Conservation (phyloP, 1,284 basidiomycete species). For the Moesziomyces globuligerus region DNA sequence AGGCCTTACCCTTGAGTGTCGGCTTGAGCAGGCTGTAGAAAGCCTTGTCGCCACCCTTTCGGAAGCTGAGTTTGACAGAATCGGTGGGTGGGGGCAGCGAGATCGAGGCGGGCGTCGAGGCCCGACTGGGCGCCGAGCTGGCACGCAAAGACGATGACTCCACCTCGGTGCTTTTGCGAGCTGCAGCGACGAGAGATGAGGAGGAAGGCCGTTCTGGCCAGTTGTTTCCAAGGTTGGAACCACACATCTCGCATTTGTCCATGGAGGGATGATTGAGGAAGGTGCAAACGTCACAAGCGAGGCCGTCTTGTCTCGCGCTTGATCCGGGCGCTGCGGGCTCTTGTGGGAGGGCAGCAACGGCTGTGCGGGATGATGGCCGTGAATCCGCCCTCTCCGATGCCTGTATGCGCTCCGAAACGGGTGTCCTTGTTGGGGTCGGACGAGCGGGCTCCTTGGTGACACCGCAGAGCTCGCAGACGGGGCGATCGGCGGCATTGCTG, state of each 20-base stretch:
- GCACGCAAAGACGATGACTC: slow-evolving; percentile 28
- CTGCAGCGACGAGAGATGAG: slow-evolving; percentile 33
- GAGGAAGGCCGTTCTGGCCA: slow-evolving; percentile 23
- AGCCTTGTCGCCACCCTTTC: slow-evolving; percentile 85
- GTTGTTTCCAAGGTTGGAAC: slow-evolving; percentile 72
- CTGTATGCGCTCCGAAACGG: slow-evolving; percentile 2
- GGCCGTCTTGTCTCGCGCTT: slow-evolving; percentile 8
- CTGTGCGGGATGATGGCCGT: too few relatives aligned
- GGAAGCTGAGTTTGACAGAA: slow-evolving; percentile 76
- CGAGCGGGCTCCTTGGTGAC: slow-evolving; percentile 47
- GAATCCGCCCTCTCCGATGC: slow-evolving; percentile 12
- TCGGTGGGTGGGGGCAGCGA: slow-evolving; percentile 71
- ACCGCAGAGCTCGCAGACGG: slow-evolving; percentile 54
- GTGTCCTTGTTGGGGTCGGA: slow-evolving; percentile 16
- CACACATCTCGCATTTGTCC: slow-evolving; percentile 85
- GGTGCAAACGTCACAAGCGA: slow-evolving; percentile 82
- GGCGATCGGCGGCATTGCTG: slow-evolving; percentile 34
- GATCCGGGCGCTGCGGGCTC: background rate
- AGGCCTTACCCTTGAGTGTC: slow-evolving; percentile 79
- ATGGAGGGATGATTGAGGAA: slow-evolving; percentile 87
- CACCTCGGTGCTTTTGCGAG: slow-evolving; percentile 33
- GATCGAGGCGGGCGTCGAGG: slow-evolving; percentile 73
- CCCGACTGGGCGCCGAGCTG: slow-evolving; percentile 37
- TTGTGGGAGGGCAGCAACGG: too few relatives aligned
- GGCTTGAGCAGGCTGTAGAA: slow-evolving; percentile 84